Evolutionary conservation across 2,329 filamentous ascomycete species (phyloP), one percentile per base, ranked within the genome.

Genomic region (Talaromyces sp.): DNA sequence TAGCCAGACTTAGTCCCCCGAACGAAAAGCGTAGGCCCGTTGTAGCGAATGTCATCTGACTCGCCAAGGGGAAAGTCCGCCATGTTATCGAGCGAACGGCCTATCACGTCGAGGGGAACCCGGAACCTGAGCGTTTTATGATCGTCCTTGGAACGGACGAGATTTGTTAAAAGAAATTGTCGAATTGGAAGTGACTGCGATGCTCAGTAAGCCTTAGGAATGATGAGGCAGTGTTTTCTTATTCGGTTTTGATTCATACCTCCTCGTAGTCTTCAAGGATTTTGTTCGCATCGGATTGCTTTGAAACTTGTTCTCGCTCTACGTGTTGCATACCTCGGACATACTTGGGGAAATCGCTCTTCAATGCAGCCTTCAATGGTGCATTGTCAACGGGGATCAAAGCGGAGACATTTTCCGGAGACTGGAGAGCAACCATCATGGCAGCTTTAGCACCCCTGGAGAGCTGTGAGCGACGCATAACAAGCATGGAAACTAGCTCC

Each of bases 361-460:
- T 82, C 3, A 97, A 80, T 0, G 83, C 82, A 13, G 88, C 89
- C 69, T 95, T 91, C 8, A 96, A 81, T 2, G 93, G 93, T 3
- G 92, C 91, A 69, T 97, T 97, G 76, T 97, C 93, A 11, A 97
- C 91, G 1, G 91, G 82, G 24, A 97, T 82, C 47, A 97, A 77
- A 63, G 87, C 84, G 14, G 81, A 79, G 53, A 96, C 81, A 2
- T 86, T 75, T 5, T 83, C 77, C 0, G 90, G 90, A 1, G 84
- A 81, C 39, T 82, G 79, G 32, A 97, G 82, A 3, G 91, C 91
- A 53, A 97, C 78, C 0, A 88, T 80, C 93, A 97, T 97, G 63
- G 90, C 91, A 2, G 88, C 86, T 78, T 97, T 97, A 42, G 93
- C 93, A 58, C 94, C 93, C 87, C 86, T 89, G 52, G 20, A 3